Conservation (phyloP, 2,329 filamentous ascomycete genomes). For the Hirsutella minnesotensis region DNA sequence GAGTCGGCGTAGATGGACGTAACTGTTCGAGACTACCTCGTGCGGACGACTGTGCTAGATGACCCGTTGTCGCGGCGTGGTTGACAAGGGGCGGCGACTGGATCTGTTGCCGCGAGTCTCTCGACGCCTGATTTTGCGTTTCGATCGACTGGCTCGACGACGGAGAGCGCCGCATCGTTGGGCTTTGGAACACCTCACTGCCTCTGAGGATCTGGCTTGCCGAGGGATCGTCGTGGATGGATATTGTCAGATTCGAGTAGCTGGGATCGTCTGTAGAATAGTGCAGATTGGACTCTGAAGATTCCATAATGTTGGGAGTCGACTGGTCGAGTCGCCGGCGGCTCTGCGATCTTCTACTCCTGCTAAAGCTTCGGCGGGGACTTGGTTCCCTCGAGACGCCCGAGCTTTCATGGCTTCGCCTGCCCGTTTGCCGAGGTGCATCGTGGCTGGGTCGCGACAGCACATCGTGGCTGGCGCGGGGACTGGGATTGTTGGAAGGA, state of each 20-base stretch:
- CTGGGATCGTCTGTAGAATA: slow-evolving; percentile 62
- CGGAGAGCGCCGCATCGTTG: slow-evolving; percentile 48
- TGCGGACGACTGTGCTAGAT: slow-evolving; percentile 16
- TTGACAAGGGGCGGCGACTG: slow-evolving; percentile 1
- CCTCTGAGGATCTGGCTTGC: slow-evolving; percentile 82
- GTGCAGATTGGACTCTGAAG: slow-evolving; percentile 64
- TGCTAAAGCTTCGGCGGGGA: slow-evolving; percentile 52
- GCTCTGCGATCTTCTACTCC: slow-evolving; percentile 39
- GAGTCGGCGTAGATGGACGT: slow-evolving; percentile 24
- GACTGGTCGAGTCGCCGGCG: slow-evolving; percentile 27
- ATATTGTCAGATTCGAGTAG: slow-evolving; percentile 56
- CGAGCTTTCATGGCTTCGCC: slow-evolving; percentile 42
- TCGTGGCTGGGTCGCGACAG: slow-evolving; percentile 41
- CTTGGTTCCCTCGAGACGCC: slow-evolving; percentile 27
- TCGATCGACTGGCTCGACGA: slow-evolving; percentile 23
- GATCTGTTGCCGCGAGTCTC: slow-evolving; percentile 5
- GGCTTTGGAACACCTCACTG: slow-evolving; percentile 79
- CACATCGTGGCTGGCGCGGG: slow-evolving; percentile 42
- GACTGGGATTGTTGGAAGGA: slow-evolving; percentile 32
- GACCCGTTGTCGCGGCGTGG: slow-evolving; percentile 28
- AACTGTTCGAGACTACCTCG: slow-evolving; percentile 13
- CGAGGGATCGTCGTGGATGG: slow-evolving; percentile 65
- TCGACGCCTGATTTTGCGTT: slow-evolving; percentile 8
- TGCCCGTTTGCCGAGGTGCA: slow-evolving; percentile 30
- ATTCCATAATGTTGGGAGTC: slow-evolving; percentile 44